Percentiles rank a stretch among this genome's conserved stretches.
Evolutionary conservation across 2,329 filamentous ascomycete species (phyloP).

Genomic region (Diaporthe citri): DNA sequence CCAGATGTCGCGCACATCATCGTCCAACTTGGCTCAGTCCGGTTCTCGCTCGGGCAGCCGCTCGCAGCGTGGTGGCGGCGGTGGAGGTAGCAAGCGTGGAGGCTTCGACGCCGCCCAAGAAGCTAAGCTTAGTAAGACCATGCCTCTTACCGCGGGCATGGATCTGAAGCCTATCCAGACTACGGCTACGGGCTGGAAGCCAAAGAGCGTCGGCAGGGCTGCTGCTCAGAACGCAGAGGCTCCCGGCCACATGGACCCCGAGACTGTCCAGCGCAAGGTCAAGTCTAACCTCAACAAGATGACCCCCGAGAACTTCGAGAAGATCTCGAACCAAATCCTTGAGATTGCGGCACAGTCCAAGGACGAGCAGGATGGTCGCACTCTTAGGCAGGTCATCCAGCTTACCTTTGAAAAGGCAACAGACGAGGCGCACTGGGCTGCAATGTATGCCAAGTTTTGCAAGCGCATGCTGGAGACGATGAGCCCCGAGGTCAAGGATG

Average conservation of each 20-base stretch:
- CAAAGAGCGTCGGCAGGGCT: conserved; percentile 71
- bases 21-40: conserved; percentile 70
- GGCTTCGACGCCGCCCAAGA: conserved; percentile 69
- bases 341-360: conserved; percentile 94
- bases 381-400: conserved; percentile 96
- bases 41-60: conserved; percentile 78
- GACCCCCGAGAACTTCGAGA: conserved; percentile 99
- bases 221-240: conserved; percentile 14
- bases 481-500: conserved; percentile 94
- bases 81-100: conserved; percentile 73
- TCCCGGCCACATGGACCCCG: conserved; percentile 80
- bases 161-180: conserved; percentile 84
- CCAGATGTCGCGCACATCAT: conserved; percentile 75
- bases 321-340: conserved; percentile 93
- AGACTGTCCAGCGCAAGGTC: conserved; percentile 97
- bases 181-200: conserved; percentile 89
- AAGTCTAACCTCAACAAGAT: conserved; percentile 99
- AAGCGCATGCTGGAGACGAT: conserved; percentile 96
- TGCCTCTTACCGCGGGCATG: conserved; percentile 89
- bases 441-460: conserved; percentile 99
- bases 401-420: conserved; percentile 99
- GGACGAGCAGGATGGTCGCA: conserved; percentile 93
- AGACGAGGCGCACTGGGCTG: conserved; percentile 97
- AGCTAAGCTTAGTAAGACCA: conserved; percentile 81
- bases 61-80: conserved; percentile 60